Base-by-base conservation (phyloP, 2,329 filamentous ascomycete genomes). In the Proliferodiscus dingleyae region DNA sequence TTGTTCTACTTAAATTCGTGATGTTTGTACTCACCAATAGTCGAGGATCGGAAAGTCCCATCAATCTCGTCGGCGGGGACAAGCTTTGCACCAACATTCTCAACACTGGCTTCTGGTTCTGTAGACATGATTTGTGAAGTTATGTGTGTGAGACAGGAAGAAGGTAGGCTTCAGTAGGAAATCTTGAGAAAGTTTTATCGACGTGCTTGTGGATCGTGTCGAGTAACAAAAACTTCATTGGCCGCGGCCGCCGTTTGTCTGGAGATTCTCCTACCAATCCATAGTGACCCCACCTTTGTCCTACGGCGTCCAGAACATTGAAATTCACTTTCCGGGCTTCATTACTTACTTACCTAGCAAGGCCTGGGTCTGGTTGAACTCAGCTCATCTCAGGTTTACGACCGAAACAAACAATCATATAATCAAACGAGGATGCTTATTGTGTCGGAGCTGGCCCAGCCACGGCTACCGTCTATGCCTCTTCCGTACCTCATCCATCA, bases 31-130 rank as follows among this genome's bases (percentile, higher is more conserved):
- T 58, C 62, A 83, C 80, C 80, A 55, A 83, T 81, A 58, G 70
- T 75, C 61, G 67, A 77, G 15, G 79, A 81, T 44, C 76, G 72
- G 59, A 84, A 83, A 22, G 76, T 79, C 56, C 67, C 68, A 64
- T 83, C 78, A 51, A 83, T 83, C 47, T 77, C 69, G 9, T 73
- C 71, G 18, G 77, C 64, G 26, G 70, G 63, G 42, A 83, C 61
- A 5, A 60, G 58, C 10, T 71, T 73, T 30, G 69, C 73, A 56
- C 70, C 62, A 59, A 81, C 71, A 53, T 70, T 60, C 49, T 79
- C 75, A n/a, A 81, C 66, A 57, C 74, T 71, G 61, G 83, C 82
- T 49, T 71, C 71, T 47, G 70, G 67, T 49, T 73, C 70, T 40
- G 54, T 44, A 8, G 48, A 18, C 62, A 64, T 63, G 8, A 52